Conservation (phyloP, 139 green algal genomes). For the Deuterostichococcus epilithicus region DNA sequence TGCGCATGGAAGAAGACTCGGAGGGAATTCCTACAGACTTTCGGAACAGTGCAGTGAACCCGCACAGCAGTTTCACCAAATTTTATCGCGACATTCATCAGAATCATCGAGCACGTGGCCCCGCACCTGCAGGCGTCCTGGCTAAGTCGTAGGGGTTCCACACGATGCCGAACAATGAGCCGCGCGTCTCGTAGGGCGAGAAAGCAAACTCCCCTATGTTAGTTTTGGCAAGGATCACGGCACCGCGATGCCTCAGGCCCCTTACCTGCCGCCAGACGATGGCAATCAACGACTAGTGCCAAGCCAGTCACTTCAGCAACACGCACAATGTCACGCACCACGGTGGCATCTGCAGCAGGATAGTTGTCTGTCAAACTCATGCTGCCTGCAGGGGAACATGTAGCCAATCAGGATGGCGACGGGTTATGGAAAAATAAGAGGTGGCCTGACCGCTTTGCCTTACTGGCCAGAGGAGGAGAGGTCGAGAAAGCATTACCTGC, state of each 20-base stretch:
- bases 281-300: not conserved
- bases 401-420: not conserved
- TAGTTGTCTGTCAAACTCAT: not conserved
- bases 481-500: slow-evolving; percentile 2
- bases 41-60: too few species aligned
- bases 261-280: slow-evolving; percentile 6
- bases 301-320: not conserved
- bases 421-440: not conserved
- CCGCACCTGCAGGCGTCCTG: slow-evolving; percentile 8
- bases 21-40: too few species aligned
- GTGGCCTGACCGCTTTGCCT: not conserved
- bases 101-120: too few species aligned
- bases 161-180: slow-evolving; percentile 22
- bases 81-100: too few species aligned
- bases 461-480: not conserved
- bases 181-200: slow-evolving; percentile 45
- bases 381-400: not conserved
- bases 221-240: slow-evolving; percentile 59
- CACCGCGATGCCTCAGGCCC: slow-evolving; percentile 32
- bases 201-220: slow-evolving; percentile 71
- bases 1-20: too few species aligned
- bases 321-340: too few species aligned
- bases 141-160: slow-evolving; percentile 23
- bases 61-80: too few species aligned
- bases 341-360: not conserved